A percentile compares a stretch with the other conserved stretches of the same genome.
Conservation (phyloP, 345 rosid species). For the Rhodamnia argentea region DNA sequence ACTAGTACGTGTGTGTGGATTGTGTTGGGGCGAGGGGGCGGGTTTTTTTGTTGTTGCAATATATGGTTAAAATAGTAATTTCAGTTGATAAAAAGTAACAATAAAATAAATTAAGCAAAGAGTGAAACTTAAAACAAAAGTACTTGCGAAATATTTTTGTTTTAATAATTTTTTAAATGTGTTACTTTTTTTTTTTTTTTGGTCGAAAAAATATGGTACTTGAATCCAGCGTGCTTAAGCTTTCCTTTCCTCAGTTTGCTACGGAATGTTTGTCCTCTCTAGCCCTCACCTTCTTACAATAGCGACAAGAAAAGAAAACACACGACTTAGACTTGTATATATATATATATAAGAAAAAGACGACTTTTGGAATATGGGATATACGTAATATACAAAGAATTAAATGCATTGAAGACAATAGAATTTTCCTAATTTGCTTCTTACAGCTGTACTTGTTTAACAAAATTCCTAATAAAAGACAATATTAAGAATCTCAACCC, state of each 20-base stretch:
- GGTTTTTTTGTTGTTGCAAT: too few relatives aligned
- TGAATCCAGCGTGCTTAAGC: too few relatives aligned
- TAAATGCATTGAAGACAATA: not conserved
- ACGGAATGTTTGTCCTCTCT: not conserved
- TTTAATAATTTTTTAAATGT: too few relatives aligned
- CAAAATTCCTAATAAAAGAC: too few relatives aligned
- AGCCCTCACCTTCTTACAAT: not conserved
- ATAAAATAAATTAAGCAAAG: not conserved
- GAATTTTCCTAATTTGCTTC: not conserved
- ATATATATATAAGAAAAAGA: too few relatives aligned
- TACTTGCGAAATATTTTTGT: not conserved
- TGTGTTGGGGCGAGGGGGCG: too few relatives aligned
- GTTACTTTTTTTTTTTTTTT: not conserved
- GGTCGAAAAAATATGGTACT: not conserved
- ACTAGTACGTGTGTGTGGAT: too few relatives aligned
- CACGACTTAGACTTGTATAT: not conserved
- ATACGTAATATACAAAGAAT: not conserved
- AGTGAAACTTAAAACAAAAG: not conserved
- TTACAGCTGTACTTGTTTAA: not conserved
- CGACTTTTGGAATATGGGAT: not conserved
- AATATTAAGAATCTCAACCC: too few relatives aligned
- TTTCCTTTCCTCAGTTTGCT: not conserved
- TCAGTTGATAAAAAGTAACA: not conserved
- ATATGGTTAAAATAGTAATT: not conserved
- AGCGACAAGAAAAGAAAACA: not conserved